Evolutionary conservation across 345 rosid genomes (phyloP), one percentile per base, ranked within the genome.

Genomic region (Acer campestre): DNA sequence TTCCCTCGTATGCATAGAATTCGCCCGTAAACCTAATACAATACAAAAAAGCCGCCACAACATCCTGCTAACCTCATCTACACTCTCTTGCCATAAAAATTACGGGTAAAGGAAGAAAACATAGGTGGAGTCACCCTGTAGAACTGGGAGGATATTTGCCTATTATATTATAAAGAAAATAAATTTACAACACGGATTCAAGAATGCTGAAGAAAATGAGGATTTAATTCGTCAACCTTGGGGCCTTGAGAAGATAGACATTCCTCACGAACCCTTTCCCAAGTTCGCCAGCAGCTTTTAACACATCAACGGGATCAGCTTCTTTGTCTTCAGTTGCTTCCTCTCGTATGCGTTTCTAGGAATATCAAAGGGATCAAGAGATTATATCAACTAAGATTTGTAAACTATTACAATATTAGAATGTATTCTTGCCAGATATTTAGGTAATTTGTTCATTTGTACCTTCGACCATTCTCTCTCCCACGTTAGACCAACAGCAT

Each of bases 221-320:
- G 16, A n/a, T 22, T 53, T 53, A 75, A 65, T 16, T 75, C n/a
- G 27, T 53, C 42, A 67, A 10, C 78, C 65, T 75, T 10, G 93
- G 95, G 67, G 92, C 79, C 87, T 92, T 91, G 59, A 96, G 85
- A 78, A 88, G 74, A 77, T 91, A 81, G 48, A 92, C 81, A 73
- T 92, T 89, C 70, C 89, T 85, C 75, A 92, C 95, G 31, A 96
- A 83, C 62, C 99, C 98, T 88, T 90, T 90, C 78, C 99, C 99
- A 65, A 84, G 76, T 81, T 94, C 90, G 44, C 97, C 93, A 2
- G 87, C 83, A 13, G 82, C 79, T 78, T 85, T 92, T 70, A 96
- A 82, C 77, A 87, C 64, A 76, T 84, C 85, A 68, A 78, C 79
- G 12, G 91, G 91, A 77, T 88, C 84, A 29, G 77, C 80, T 49